Evolutionary conservation across 129 eudicot species (phyloP).

Genomic region (Saposhnikovia divaricata): DNA sequence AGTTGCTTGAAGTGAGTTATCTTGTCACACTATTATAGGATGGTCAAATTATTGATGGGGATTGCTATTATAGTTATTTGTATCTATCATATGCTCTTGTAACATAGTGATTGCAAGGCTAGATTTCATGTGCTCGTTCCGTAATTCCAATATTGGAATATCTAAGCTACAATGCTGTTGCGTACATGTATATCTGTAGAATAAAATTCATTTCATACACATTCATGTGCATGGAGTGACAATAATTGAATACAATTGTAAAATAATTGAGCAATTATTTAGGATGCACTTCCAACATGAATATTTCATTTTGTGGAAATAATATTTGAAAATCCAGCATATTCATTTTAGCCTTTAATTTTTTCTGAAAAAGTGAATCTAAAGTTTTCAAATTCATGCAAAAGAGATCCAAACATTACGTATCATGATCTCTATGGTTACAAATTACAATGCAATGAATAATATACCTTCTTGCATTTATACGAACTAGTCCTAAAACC

Average conservation of each 20-base stretch:
- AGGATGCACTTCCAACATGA: neutral
- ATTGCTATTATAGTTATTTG: neutral
- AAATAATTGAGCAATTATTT: neutral
- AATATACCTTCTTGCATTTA: too few relatives aligned
- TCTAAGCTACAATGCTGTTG: neutral
- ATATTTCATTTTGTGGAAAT: too few relatives aligned
- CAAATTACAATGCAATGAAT: too few relatives aligned
- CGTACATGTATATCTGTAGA: neutral
- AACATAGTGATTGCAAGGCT: neutral
- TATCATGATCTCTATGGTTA: too few relatives aligned
- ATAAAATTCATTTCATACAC: neutral
- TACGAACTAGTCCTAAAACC: too few relatives aligned
- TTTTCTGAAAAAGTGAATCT: too few relatives aligned
- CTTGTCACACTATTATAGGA: constrained; percentile 1
- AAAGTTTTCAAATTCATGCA: too few relatives aligned
- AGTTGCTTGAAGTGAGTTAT: constrained; percentile 5
- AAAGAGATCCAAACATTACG: too few relatives aligned
- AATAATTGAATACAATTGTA: neutral
- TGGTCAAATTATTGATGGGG: neutral
- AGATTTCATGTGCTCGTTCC: neutral
- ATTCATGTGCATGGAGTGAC: neutral
- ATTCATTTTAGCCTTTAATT: too few relatives aligned
- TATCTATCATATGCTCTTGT: neutral
- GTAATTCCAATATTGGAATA: neutral
- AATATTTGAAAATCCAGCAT: too few relatives aligned